These are phyloP conservation scores for Brassica carinata DNA, from an alignment of 345 rosid species.

Conservation along the genomic window DNA sequence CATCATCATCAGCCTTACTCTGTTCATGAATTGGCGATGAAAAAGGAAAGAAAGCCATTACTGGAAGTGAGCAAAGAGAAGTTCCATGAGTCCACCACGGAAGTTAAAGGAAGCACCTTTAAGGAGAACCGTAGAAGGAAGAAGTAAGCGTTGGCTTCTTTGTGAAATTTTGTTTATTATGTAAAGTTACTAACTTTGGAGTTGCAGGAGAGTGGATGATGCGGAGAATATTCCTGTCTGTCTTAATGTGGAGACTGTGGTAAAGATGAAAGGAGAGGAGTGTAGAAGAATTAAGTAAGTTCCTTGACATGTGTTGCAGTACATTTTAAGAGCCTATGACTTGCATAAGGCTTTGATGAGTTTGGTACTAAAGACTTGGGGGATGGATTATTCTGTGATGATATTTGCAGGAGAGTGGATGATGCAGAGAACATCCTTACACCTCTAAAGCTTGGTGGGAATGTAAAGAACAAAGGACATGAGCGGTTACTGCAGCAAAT, in stretches of 20 bases:
- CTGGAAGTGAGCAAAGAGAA: constrained; percentile 49
- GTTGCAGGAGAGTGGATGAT: constrained; percentile 47
- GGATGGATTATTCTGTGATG: background rate
- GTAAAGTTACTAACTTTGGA: background rate
- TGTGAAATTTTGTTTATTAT: background rate
- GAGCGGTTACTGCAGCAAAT: constrained; percentile 64
- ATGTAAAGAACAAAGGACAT: constrained; percentile 57
- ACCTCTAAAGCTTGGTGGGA: constrained; percentile 66
- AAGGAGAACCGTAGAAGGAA: constrained; percentile 59
- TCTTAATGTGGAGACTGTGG: constrained; percentile 56
- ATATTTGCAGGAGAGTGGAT: constrained; percentile 31
- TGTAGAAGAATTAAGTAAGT: constrained; percentile 57
- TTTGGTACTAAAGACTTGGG: background rate
- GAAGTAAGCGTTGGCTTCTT: constrained; percentile 46
- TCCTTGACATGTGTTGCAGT: constrained; percentile 1
- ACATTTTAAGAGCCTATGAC: background rate
- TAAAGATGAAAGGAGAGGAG: constrained; percentile 55
- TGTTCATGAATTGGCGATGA: constrained; percentile 40
- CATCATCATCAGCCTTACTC: constrained; percentile 41
- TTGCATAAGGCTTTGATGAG: background rate
- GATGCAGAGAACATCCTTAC: constrained; percentile 60
- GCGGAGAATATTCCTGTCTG: constrained; percentile 60
- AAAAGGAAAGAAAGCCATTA: constrained; percentile 64
- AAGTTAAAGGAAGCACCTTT: constrained; percentile 40
- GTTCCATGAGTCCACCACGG: constrained; percentile 35